A percentile compares a stretch with the other conserved stretches of the same genome.
phyloP scores from a whole-genome alignment of 495 filamentous ascomycete genomes.

The Hypoxylon subgilvum region DNA sequence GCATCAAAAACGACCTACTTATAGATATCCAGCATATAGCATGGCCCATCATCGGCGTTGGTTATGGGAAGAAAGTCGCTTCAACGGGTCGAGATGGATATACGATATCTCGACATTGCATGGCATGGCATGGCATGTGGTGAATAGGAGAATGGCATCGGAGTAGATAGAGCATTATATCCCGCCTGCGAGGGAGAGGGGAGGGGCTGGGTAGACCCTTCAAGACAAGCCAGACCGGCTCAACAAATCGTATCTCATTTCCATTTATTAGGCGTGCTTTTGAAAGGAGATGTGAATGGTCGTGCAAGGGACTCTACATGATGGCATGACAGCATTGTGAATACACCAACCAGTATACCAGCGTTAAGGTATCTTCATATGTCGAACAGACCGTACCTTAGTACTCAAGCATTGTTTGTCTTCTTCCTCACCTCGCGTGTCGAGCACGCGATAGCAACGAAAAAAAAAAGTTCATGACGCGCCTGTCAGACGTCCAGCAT shows the following conservation, averaged over 20 bases:
- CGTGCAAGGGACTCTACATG: too few species aligned
- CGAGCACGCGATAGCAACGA: conserved; percentile 53
- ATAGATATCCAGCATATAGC: conserved; percentile 35
- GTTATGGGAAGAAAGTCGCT: conserved; percentile 1
- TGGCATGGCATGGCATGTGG: conserved; percentile 5
- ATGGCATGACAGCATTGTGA: too few species aligned
- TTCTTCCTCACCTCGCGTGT: conserved; percentile 54
- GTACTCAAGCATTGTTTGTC: too few species aligned
- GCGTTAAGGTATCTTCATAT: too few species aligned
- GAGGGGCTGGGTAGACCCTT: background rate
- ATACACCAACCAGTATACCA: too few species aligned
- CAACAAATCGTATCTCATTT: conserved; percentile 25
- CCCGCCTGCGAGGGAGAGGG: conserved; percentile 20
- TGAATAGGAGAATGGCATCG: conserved; percentile 9
- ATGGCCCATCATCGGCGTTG: conserved; percentile 28
- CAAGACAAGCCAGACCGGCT: conserved; percentile 16
- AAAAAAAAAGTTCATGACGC: conserved; percentile 46
- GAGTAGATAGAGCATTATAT: background rate
- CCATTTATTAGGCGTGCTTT: background rate
- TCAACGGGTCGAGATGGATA: conserved; percentile 1
- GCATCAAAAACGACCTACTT: conserved; percentile 18
- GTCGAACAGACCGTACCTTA: too few species aligned
- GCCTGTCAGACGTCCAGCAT: conserved; percentile 70
- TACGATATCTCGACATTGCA: conserved; percentile 12
- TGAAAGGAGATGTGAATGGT: too few species aligned